Evolutionary conservation across 169 alveolate species (phyloP).

Genomic region (Cryptosporidium felis): DNA sequence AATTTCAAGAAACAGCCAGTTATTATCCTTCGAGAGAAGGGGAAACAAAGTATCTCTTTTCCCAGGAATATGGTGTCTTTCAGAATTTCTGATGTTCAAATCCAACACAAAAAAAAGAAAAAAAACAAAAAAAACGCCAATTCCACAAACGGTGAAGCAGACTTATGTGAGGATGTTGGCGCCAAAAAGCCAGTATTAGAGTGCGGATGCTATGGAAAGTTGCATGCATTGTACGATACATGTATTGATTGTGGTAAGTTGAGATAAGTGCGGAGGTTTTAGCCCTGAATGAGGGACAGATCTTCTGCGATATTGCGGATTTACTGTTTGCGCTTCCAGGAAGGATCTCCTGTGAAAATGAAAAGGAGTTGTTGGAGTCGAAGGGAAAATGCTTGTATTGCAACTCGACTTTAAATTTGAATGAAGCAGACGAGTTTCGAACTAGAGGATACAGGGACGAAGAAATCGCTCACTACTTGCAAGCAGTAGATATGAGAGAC

Average conservation of each 20-base stretch:
- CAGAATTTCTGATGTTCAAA: conserved; percentile 23
- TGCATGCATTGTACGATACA: conserved; percentile 27
- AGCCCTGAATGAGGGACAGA: background rate
- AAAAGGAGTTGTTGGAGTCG: background rate
- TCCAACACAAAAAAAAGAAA: conserved; percentile 20
- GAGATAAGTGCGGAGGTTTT: background rate
- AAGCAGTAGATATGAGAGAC: conserved; percentile 43
- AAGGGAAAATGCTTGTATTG: conserved; percentile 5
- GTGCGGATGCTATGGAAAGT: conserved; percentile 63
- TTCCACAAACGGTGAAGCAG: background rate
- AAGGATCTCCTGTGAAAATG: conserved; percentile 32
- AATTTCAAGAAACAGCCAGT: too few species aligned
- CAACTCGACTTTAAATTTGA: background rate
- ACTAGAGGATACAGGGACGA: background rate
- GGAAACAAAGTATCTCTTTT: too few species aligned
- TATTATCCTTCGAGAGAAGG: too few species aligned
- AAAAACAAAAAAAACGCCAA: background rate
- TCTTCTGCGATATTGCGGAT: background rate
- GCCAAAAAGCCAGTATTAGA: background rate
- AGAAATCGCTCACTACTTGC: conserved; percentile 39
- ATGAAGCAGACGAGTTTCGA: background rate
- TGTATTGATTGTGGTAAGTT: conserved; percentile 66
- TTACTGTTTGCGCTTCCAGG: background rate
- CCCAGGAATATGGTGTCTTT: conserved; percentile 33
- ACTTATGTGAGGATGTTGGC: background rate